A percentile compares a stretch with the other conserved stretches of the same genome.
Conservation (phyloP, 352 stramenopile genomes). For the Phytopythium cucurbitacearum region DNA sequence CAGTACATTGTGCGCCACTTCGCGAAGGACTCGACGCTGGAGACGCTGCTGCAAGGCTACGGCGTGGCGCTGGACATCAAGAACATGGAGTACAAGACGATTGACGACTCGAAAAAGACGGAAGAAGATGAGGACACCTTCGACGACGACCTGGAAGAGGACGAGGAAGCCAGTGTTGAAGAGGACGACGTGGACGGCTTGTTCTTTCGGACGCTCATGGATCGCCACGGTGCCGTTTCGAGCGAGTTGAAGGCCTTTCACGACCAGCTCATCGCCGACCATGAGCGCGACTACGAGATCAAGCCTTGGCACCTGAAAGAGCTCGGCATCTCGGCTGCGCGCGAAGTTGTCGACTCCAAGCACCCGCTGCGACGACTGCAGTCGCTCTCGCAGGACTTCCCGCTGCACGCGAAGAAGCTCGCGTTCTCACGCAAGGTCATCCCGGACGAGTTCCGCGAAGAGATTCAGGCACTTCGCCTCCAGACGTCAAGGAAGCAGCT, state of each 20-base stretch:
- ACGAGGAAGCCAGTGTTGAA: slow-evolving; percentile 34
- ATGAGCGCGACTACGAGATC: slow-evolving; percentile 36
- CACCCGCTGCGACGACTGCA: slow-evolving; percentile 78
- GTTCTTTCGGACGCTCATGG: slow-evolving; percentile 51
- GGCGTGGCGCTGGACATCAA: slow-evolving; percentile 93
- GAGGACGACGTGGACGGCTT: slow-evolving; percentile 69
- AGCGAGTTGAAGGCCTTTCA: slow-evolving; percentile 49
- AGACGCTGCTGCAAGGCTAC: slow-evolving; percentile 89
- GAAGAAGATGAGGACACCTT: slow-evolving; percentile 29
- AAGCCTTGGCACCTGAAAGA: slow-evolving; percentile 90
- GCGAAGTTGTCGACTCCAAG: slow-evolving; percentile 63
- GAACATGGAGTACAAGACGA: slow-evolving; percentile 97
- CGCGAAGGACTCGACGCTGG: slow-evolving; percentile 50
- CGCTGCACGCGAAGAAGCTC: slow-evolving; percentile 72
- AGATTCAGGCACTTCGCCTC: slow-evolving; percentile 31
- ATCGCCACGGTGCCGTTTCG: slow-evolving; percentile 37
- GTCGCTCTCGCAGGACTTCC: slow-evolving; percentile 89
- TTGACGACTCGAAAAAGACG: slow-evolving; percentile 87
- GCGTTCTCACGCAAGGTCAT: slow-evolving; percentile 59
- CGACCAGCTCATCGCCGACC: slow-evolving; percentile 44
- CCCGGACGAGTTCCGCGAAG: slow-evolving; percentile 38
- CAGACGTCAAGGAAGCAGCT: slow-evolving; percentile 28
- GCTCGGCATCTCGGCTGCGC: slow-evolving; percentile 76
- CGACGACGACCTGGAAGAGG: slow-evolving; percentile 29
- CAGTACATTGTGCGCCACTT: slow-evolving; percentile 86